A percentile compares a stretch with the other conserved stretches of the same genome.
Conservation (phyloP, 768 basidiomycete species). For the Fibroporia radiculosa region DNA sequence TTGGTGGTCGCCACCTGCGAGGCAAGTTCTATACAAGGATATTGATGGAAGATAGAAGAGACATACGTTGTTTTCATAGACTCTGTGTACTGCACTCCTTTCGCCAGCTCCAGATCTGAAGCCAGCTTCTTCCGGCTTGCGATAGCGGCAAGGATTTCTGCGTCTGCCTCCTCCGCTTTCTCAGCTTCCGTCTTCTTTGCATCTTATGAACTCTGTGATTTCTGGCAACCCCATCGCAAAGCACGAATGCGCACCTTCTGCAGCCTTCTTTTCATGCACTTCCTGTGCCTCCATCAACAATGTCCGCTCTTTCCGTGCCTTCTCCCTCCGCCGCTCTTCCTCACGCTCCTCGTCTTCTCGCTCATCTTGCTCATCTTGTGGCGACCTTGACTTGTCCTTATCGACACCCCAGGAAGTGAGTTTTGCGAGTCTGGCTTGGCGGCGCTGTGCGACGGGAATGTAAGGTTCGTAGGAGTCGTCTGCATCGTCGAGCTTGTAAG, state of each 20-base stretch:
- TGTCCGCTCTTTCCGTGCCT: conserved; percentile 76
- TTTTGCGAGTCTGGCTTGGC: conserved; percentile 73
- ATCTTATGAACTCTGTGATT: conserved; percentile 36
- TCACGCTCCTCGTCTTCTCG: conserved; percentile 71
- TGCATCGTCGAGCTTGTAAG: conserved; percentile 56
- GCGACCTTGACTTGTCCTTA: conserved; percentile 37
- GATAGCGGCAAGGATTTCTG: conserved; percentile 86
- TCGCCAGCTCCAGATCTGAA: conserved; percentile 87
- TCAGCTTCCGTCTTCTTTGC: conserved; percentile 84
- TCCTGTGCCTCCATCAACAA: conserved; percentile 92
- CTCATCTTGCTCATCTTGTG: conserved; percentile 52
- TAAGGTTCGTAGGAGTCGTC: conserved; percentile 76
- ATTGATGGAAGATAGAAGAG: conserved; percentile 5
- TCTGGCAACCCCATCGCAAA: background rate
- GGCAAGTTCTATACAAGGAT: too few species aligned
- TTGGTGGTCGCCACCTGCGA: conserved; percentile 81
- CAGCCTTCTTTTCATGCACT: conserved; percentile 76
- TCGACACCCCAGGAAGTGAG: conserved; percentile 57
- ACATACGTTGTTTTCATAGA: conserved; percentile 73
- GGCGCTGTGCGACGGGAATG: conserved; percentile 78
- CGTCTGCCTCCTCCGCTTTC: conserved; percentile 82
- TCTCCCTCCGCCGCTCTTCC: conserved; percentile 69
- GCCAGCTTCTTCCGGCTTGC: conserved; percentile 86
- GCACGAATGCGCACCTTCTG: conserved; percentile 50
- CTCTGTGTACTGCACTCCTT: conserved; percentile 88